Base-by-base conservation (phyloP, 2,329 filamentous ascomycete species). In the Fusarium miscanthi region DNA sequence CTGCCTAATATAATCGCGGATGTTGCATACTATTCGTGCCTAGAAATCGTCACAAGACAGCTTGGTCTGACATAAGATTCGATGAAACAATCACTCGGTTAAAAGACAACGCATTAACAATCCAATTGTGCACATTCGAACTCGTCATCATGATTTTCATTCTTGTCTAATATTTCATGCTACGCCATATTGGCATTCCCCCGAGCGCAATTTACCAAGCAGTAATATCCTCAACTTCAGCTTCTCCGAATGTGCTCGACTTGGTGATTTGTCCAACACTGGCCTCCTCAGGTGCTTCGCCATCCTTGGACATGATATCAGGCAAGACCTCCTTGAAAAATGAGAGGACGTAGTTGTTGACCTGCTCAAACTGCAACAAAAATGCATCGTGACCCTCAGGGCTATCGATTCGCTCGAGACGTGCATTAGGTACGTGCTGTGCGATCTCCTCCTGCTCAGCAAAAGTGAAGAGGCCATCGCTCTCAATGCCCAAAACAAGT, bases 351-450 rank as follows among this genome's bases (percentile, higher is more conserved):
- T 97, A 94, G 37, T 86, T 87, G 82, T 99, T 99, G 66, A 98
- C 96, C 83, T 98, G 95, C 84, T 98, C 94, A 79, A 99, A 99
- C 82, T 99, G 95, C 60, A 99, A 84, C 77, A 99, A 83, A 81
- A 99, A 99, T 0, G 96, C 96, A 81, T 99, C 96, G 78, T 99
- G 96, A 2, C 96, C 96, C 80, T 99, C 96, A 1, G 94, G 93
- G 68, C 93, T 97, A 78, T 98, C 94, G 66, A 99, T 99, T 51
- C 91, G 94, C 81, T 94, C 91, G 31, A 99, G 84, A 16, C 89
- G 88, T 2, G 93, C 91, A 76, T 95, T 86, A 6, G 91, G 92
- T 70, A 98, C 94, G 66, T 92, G 90, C 40, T 91, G 89, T 1
- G 95, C 96, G 59, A 99, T 85, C 83, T 98, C 94, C 81, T 98